Evolutionary conservation across 1,284 basidiomycete genomes (phyloP).

Genomic region (Microbotryum violaceum): DNA sequence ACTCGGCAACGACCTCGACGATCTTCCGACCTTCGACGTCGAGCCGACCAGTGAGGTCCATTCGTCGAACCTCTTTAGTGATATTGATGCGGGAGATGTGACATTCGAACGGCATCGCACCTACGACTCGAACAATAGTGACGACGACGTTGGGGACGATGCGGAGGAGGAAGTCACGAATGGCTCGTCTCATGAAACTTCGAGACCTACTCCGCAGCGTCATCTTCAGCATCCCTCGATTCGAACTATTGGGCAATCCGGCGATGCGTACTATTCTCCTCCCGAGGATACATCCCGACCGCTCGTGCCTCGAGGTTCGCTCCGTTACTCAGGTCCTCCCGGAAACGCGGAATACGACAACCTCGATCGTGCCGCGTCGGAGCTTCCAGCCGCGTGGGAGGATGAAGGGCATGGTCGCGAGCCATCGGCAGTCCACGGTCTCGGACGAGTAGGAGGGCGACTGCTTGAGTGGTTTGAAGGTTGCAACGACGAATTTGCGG

Average conservation of each 20-base stretch:
- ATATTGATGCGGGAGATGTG: no score
- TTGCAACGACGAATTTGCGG: not conserved
- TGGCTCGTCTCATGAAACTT: not conserved
- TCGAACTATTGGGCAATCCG: not conserved
- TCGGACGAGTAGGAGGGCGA: slow-evolving; percentile 2
- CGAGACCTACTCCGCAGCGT: slow-evolving; percentile 3
- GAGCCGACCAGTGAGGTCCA: slow-evolving; percentile 5
- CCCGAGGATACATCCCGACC: slow-evolving; percentile 2
- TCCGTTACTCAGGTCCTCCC: slow-evolving; percentile 13
- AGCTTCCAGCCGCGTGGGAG: slow-evolving; percentile 23
- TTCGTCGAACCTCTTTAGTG: no score
- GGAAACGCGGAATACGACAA: slow-evolving; percentile 24
- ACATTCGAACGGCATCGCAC: no score
- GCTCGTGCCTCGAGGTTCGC: slow-evolving; percentile 3
- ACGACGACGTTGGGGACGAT: slow-evolving; percentile 5
- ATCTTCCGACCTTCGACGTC: slow-evolving; percentile 39
- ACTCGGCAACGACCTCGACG: slow-evolving; percentile 47
- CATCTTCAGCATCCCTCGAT: not conserved
- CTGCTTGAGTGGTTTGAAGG: not conserved
- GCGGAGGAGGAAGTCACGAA: not conserved
- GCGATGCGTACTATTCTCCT: not conserved
- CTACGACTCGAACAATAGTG: slow-evolving; percentile 40
- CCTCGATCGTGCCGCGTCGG: slow-evolving; percentile 7
- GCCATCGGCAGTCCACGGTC: not conserved
- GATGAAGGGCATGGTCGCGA: slow-evolving; percentile 10